Evolutionary conservation across 257 asterid genomes (phyloP), one percentile per base, ranked within the genome.

Genomic region (Rhazya stricta): DNA sequence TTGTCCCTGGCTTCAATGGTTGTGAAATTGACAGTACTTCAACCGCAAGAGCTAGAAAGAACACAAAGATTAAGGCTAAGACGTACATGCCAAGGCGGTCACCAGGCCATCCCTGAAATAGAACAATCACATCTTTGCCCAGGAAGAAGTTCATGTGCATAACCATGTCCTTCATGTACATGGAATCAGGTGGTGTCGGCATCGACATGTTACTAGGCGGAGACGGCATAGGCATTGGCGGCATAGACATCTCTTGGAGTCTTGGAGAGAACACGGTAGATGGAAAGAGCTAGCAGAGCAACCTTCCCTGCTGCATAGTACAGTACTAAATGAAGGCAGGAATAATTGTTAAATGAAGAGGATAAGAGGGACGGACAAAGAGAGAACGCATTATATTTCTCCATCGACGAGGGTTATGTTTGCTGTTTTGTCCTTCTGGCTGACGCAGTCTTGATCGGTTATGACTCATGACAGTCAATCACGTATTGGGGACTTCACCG

Each of bases 81-180:
- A 86, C 19, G 68, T 90, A 91, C 95, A 87, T 86, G 21, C 86
- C 88, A 37, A 82, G 80, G 68, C 74, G 79, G 72, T 83, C 79
- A 53, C 76, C 71, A 6, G 88, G 88, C 88, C 88, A 84, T 21
- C 84, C 86, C 41, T 68, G 36, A 69, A 84, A 82, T 16, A 82
- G 65, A 34, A 84, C 62, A 13, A 70, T 75, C 58, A 68, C 86
- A 42, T 82, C 73, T 56, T 82, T 84, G 18, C 88, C 86, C 88
- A 86, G 82, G 69, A 74, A 82, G 50, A 84, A 82, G 77, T 72
- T 79, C 86, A 76, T 79, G 42, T 82, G 81, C 88, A 81, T 82
- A 3, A 42, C 76, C 86, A 81, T 81, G 37, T 84, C 76, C 3
- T 74, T 61, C 80, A 68, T 77, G 61, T 58, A 39, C 78, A 67